A percentile compares a stretch with the other conserved stretches of the same genome.
These are phyloP conservation scores for Fusarium fujikuroi DNA, from an alignment of 2,329 filamentous ascomycete genomes.

Conservation along the genomic window DNA sequence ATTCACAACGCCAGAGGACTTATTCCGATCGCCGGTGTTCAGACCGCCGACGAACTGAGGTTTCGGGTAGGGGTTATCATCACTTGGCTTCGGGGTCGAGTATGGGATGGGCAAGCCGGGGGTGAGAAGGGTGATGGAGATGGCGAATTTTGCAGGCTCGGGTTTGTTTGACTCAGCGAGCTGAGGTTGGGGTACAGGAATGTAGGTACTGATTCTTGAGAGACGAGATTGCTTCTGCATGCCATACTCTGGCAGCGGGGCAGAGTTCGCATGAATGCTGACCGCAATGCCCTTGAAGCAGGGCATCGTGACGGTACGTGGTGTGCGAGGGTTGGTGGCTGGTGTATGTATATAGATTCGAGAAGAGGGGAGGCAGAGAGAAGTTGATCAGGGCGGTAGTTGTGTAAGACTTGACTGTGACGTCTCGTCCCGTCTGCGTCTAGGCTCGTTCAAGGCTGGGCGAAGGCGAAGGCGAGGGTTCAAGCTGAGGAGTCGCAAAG, in stretches of 20 bases:
- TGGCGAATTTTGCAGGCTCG: conserved; percentile 95
- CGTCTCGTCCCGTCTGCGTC: conserved; percentile 13
- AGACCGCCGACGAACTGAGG: conserved; percentile 83
- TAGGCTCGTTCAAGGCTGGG: conserved; percentile 21
- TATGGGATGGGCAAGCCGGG: conserved; percentile 91
- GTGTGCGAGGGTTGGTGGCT: conserved; percentile 17
- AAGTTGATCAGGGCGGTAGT: conserved; percentile 21
- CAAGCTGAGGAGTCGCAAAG: conserved; percentile 12
- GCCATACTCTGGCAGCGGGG: conserved; percentile 90
- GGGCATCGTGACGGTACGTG: conserved; percentile 69
- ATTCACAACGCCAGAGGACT: conserved; percentile 68
- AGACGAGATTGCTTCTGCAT: conserved; percentile 93
- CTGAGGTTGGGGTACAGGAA: conserved; percentile 90
- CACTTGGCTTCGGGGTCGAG: conserved; percentile 83
- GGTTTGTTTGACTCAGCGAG: conserved; percentile 76
- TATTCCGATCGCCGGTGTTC: conserved; percentile 61
- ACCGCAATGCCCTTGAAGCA: conserved; percentile 99
- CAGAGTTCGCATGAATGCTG: conserved; percentile 85
- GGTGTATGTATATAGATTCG: conserved; percentile 24
- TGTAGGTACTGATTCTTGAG: conserved; percentile 95
- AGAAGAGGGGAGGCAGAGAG: conserved; percentile 32
- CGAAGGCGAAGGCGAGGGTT: not conserved
- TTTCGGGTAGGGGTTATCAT: conserved; percentile 81
- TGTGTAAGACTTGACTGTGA: conserved; percentile 23
- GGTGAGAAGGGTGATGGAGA: conserved; percentile 95